Evolutionary conservation across 176 grass and related monocot genomes (phyloP).

Genomic region (Eragrostis nindensis): DNA sequence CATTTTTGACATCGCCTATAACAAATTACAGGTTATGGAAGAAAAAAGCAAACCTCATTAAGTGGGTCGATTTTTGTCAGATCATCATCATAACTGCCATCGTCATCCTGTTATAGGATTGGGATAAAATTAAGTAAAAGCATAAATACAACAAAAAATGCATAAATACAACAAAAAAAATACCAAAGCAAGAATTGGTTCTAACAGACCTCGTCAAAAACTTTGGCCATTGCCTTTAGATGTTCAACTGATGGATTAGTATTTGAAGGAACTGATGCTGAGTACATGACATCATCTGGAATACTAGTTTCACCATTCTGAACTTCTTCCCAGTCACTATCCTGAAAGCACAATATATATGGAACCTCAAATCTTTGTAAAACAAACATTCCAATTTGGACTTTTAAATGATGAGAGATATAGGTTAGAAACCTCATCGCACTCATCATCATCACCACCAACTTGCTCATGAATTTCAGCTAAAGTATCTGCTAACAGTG

Average conservation of each 20-base stretch:
- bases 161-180: conserved; percentile 60
- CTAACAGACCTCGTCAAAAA: conserved; percentile 72
- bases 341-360: conserved; percentile 46
- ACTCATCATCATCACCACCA: conserved; percentile 57
- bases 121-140: not conserved
- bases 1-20: conserved; percentile 19
- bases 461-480: conserved; percentile 85
- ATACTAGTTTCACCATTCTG: conserved; percentile 46
- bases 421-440: conserved; percentile 53
- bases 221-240: conserved; percentile 85
- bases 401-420: conserved; percentile 1
- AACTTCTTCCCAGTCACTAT: conserved; percentile 89
- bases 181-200: not conserved
- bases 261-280: conserved; percentile 65
- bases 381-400: not conserved
- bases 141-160: conserved; percentile 28
- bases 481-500: conserved; percentile 76
- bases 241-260: conserved; percentile 69
- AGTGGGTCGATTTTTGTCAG: conserved; percentile 76
- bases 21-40: conserved; percentile 3
- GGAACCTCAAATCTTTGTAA: conserved; percentile 13
- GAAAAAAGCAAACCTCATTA: conserved; percentile 68
- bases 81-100: conserved; percentile 71
- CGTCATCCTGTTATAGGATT: conserved; percentile 46
- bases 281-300: conserved; percentile 63